Percentiles rank a stretch among this genome's conserved stretches.
Conservation (phyloP, 306 rosid species). For the Vigna angularis region DNA sequence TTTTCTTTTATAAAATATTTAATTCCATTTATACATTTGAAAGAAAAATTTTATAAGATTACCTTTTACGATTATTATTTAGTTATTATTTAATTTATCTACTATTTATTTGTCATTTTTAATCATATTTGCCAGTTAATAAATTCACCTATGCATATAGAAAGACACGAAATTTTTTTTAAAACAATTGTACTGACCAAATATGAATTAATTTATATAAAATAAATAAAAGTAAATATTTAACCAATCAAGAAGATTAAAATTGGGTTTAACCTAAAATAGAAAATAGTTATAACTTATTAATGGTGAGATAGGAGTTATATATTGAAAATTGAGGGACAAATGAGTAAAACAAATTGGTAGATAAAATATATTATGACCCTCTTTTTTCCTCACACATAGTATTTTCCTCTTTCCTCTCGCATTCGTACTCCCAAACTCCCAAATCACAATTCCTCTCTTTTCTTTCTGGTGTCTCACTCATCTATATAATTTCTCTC, state of each 20-base stretch:
- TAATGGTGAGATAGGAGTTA: slow-evolving; percentile 9
- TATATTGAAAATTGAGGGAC: slow-evolving; percentile 26
- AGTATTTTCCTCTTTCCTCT: slow-evolving; percentile 11
- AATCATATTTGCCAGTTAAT: no score
- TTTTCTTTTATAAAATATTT: no score
- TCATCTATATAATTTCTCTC: neutral
- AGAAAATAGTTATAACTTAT: neutral
- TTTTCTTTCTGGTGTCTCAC: neutral
- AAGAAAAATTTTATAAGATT: no score
- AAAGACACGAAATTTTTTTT: no score
- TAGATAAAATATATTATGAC: neutral
- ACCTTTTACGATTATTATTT: no score
- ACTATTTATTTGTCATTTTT: no score
- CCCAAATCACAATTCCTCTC: slow-evolving; percentile 5
- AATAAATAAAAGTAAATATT: no score
- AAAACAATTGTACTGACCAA: no score
- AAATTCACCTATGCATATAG: no score
- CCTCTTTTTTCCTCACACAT: neutral
- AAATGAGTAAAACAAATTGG: slow-evolving; percentile 26
- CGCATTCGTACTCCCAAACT: neutral
- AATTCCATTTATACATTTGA: no score
- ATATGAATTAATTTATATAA: no score
- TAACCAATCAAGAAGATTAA: no score
- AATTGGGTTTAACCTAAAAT: neutral
- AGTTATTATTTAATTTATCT: neutral